Base-by-base conservation (phyloP, 768 basidiomycete genomes). In the Lyophyllum shimeji region DNA sequence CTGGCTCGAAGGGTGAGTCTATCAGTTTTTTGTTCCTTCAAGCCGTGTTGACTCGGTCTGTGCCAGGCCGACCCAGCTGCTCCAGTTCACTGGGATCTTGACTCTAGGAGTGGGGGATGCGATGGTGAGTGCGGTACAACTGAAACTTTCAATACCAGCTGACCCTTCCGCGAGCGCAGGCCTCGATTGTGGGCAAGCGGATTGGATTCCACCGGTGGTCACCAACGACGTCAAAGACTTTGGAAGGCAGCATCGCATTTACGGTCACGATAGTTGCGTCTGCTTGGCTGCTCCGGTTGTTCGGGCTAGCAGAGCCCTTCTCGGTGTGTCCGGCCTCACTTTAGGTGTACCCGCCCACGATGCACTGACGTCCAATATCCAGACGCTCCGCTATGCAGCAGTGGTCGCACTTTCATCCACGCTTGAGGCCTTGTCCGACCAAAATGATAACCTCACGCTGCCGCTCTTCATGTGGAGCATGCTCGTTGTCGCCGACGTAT, bases 401-500 rank as follows among this genome's bases (percentile, higher is more conserved):
- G 85, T 89, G 27, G 79, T 86, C 25, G 69, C 72, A n/a, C 66
- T 90, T 40, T 79, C 90, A 3, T 85, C 86, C 2, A 69, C 92
- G 42, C 78, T 98, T 60, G 97, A 99, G 73, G 97, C 94, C 15
- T 71, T 95, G 54, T 93, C 93, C 18, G 88, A 89, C 67, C 97
- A 99, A 74, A 98, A 98, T 72, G 97, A 99, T 73, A 99, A 99
- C 72, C 78, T 99, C 61, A 93, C 92, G 40, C 76, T 99, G 59
- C 96, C 97, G n/a, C 74, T 98, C 71, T 98, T 89, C 70, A 86
- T 95, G 77, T 99, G 95, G 94, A 89, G 90, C 67, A 77, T 93
- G 74, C 76, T 94, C 31, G 86, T 87, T 29, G 71, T 94, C 48
- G 76, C 80, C 31, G 69, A 67, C 48, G 69, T 75, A 39, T 73